These are phyloP conservation scores for Aspergillus sergii DNA, from an alignment of 2,329 filamentous ascomycete genomes.

Conservation along the genomic window DNA sequence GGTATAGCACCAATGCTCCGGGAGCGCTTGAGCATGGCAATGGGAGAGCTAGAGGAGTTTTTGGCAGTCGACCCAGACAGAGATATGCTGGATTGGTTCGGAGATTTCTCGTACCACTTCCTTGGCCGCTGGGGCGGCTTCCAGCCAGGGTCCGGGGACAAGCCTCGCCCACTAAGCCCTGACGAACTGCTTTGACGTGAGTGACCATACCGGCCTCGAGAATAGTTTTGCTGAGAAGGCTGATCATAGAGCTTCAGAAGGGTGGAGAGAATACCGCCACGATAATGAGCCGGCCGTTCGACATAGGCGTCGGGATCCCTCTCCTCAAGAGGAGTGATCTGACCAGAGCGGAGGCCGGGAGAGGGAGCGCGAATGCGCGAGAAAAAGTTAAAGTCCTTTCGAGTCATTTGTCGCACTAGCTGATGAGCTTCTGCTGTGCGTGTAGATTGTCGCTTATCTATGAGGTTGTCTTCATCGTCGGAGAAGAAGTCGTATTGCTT, in stretches of 20 bases:
- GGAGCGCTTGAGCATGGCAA: slow-evolving; percentile 38
- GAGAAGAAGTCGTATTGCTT: slow-evolving; percentile 35
- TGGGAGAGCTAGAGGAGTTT: slow-evolving; percentile 31
- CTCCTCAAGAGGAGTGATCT: slow-evolving; percentile 38
- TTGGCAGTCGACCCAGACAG: slow-evolving; percentile 33
- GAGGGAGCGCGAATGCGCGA: slow-evolving; percentile 36
- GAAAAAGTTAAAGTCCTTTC: slow-evolving; percentile 34
- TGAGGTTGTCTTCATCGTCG: slow-evolving; percentile 33
- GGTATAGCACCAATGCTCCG: slow-evolving; percentile 38
- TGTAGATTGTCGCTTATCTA: slow-evolving; percentile 30
- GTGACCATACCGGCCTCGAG: slow-evolving; percentile 30
- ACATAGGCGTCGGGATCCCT: slow-evolving; percentile 64
- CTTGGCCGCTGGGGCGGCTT: slow-evolving; percentile 31
- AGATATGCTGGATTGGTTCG: slow-evolving; percentile 39
- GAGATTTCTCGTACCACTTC: slow-evolving; percentile 47
- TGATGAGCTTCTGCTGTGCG: slow-evolving; percentile 35
- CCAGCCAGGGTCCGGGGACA: slow-evolving; percentile 37
- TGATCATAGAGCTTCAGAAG: slow-evolving; percentile 71
- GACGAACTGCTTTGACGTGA: slow-evolving; percentile 36
- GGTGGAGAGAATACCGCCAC: slow-evolving; percentile 72
- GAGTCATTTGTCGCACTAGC: slow-evolving; percentile 41
- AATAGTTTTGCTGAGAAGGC: slow-evolving; percentile 37
- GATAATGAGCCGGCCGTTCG: slow-evolving; percentile 67
- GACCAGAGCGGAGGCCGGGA: slow-evolving; percentile 36
- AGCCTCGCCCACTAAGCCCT: slow-evolving; percentile 32